Evolutionary conservation across 2,329 filamentous ascomycete species (phyloP).

Genomic region (Arachnomyces sp.): DNA sequence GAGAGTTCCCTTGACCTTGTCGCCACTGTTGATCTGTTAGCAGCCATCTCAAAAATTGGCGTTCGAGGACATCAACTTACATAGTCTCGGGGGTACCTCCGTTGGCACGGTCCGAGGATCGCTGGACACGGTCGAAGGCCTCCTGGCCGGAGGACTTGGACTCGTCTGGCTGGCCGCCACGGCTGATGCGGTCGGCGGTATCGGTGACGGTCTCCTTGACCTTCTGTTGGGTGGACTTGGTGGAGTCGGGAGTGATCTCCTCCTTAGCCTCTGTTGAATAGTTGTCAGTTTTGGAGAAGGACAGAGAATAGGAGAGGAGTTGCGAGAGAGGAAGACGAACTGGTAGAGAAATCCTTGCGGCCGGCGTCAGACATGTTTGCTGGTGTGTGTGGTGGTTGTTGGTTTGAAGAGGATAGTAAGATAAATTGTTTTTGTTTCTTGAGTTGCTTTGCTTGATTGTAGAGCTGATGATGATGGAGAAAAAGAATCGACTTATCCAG

Average conservation of each 20-base stretch:
- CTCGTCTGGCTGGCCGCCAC: slow-evolving; percentile 43
- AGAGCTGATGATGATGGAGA: no score
- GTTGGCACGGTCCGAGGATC: slow-evolving; percentile 35
- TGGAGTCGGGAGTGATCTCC: slow-evolving; percentile 49
- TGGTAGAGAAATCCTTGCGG: slow-evolving; percentile 49
- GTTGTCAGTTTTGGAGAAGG: background rate
- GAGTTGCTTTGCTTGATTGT: no score
- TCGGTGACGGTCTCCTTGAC: slow-evolving; percentile 49
- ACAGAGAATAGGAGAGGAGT: background rate
- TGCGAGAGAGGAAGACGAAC: slow-evolving; percentile 22
- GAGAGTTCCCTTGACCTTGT: slow-evolving; percentile 38
- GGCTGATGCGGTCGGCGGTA: slow-evolving; percentile 46
- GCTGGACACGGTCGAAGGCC: slow-evolving; percentile 41
- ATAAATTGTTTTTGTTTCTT: no score
- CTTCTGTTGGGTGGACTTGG: slow-evolving; percentile 55
- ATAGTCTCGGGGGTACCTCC: slow-evolving; percentile 22
- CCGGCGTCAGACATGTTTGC: slow-evolving; percentile 51
- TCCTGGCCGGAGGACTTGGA: slow-evolving; percentile 49
- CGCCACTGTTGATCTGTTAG: slow-evolving; percentile 22
- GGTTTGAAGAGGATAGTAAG: no score
- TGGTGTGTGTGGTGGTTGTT: background rate
- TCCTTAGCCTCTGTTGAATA: slow-evolving; percentile 44
- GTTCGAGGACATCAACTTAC: no score
- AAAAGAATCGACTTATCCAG: no score
- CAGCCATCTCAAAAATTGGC: no score